A percentile compares a stretch with the other conserved stretches of the same genome.
These are phyloP conservation scores for Solanum verrucosum DNA, from an alignment of 257 asterid genomes.

Conservation along the genomic window DNA sequence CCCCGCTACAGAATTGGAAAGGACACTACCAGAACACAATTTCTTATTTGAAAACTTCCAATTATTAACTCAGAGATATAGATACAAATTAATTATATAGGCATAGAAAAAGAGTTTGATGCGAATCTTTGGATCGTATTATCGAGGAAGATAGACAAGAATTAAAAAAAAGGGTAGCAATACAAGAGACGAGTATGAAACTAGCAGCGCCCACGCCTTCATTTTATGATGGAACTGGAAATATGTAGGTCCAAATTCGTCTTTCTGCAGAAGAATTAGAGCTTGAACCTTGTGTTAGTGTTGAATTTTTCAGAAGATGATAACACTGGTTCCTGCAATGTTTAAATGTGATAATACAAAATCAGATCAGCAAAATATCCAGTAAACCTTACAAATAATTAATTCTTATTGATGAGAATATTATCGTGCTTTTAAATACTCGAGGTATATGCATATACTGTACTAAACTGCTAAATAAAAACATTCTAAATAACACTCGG, in stretches of 20 bases:
- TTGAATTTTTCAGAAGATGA: constrained; percentile 37
- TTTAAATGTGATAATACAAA: not conserved
- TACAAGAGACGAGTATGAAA: not conserved
- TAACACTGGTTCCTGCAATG: constrained; percentile 44
- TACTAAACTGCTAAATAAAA: not conserved
- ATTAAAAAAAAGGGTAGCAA: not conserved
- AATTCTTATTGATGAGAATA: not conserved
- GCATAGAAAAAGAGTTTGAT: not conserved
- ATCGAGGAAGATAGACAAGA: no score
- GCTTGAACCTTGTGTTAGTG: constrained; percentile 26
- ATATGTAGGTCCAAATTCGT: not conserved
- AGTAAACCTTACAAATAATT: not conserved
- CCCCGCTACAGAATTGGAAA: not conserved
- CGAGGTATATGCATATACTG: not conserved
- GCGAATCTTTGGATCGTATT: not conserved
- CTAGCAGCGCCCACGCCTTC: not conserved
- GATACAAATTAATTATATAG: not conserved
- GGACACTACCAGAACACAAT: not conserved
- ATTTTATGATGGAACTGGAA: not conserved
- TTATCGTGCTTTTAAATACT: not conserved
- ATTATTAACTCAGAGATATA: not conserved
- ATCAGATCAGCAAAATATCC: not conserved
- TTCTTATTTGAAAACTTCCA: not conserved
- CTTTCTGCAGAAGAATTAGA: constrained; percentile 12
- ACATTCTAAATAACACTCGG: not conserved